Conservation (phyloP, 495 filamentous ascomycete genomes). For the Bryoglossum gracile region DNA sequence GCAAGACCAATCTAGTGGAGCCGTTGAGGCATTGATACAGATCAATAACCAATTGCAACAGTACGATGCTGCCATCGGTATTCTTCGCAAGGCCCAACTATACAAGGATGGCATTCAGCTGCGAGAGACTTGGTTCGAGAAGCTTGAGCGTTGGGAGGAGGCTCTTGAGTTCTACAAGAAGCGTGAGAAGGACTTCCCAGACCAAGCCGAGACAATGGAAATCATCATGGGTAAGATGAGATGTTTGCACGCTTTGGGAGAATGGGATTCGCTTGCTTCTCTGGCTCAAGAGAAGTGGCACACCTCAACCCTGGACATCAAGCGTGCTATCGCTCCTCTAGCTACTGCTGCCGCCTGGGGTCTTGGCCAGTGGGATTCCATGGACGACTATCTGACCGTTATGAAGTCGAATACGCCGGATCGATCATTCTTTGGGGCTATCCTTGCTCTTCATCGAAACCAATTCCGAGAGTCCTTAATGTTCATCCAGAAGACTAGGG, state of each 20-base stretch:
- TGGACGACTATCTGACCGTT: conserved; percentile 91
- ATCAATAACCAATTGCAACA: conserved; percentile 99
- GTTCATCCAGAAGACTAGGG: conserved; percentile 85
- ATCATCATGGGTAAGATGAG: conserved; percentile 99
- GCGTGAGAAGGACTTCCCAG: conserved; percentile 55
- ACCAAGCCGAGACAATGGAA: conserved; percentile 64
- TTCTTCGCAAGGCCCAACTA: conserved; percentile 85
- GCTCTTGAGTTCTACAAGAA: conserved; percentile 86
- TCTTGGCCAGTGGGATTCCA: conserved; percentile 88
- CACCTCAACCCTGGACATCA: conserved; percentile 73
- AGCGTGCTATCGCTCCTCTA: conserved; percentile 80
- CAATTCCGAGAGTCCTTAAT: conserved; percentile 79
- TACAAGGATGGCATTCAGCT: conserved; percentile 88
- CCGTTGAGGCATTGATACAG: conserved; percentile 92
- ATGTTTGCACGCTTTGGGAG: conserved; percentile 91
- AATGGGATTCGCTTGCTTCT: conserved; percentile 87
- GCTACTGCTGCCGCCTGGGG: conserved; percentile 98
- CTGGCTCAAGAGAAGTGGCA: conserved; percentile 91
- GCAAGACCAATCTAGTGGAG: conserved; percentile 90
- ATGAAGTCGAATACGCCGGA: conserved; percentile 93
- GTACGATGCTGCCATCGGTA: conserved; percentile 94
- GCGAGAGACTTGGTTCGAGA: conserved; percentile 98
- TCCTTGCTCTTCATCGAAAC: conserved; percentile 87
- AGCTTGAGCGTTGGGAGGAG: conserved; percentile 96
- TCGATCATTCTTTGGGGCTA: conserved; percentile 93